A percentile compares a stretch with the other conserved stretches of the same genome.
Conservation (phyloP, 2,329 filamentous ascomycete species). For the Ophiosphaerella narmari region DNA sequence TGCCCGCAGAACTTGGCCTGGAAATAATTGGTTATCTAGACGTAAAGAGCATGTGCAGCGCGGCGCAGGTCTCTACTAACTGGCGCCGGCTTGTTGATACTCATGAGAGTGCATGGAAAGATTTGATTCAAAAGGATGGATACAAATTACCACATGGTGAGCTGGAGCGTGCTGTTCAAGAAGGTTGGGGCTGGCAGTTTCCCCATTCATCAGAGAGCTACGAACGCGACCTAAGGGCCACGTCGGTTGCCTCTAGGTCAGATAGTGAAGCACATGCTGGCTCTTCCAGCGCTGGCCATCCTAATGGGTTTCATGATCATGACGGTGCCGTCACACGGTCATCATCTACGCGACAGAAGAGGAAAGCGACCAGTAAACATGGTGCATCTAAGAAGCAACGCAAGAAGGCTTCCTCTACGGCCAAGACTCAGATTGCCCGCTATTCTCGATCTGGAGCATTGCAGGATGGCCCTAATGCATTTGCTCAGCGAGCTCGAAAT, state of each 20-base stretch:
- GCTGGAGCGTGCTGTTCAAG: constrained; percentile 79
- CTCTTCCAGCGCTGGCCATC: constrained; percentile 27
- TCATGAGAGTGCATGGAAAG: constrained; percentile 95
- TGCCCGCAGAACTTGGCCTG: constrained; percentile 85
- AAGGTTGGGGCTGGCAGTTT: constrained; percentile 98
- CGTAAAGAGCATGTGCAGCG: constrained; percentile 81
- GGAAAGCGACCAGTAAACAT: constrained; percentile 44
- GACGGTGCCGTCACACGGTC: constrained; percentile 38
- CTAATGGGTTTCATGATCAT: constrained; percentile 20
- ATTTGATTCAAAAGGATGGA: constrained; percentile 82
- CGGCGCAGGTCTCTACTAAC: constrained; percentile 89
- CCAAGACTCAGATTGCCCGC: constrained; percentile 47
- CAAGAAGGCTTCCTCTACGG: constrained; percentile 56
- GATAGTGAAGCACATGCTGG: constrained; percentile 45
- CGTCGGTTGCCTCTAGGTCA: constrained; percentile 41
- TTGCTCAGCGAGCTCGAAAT: constrained; percentile 79
- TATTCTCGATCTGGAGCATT: constrained; percentile 56
- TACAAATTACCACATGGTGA: constrained; percentile 80
- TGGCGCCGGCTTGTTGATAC: constrained; percentile 91
- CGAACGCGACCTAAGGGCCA: constrained; percentile 78
- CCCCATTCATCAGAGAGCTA: constrained; percentile 74
- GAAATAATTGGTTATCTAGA: constrained; percentile 89
- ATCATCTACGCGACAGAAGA: constrained; percentile 44
- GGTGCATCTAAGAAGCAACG: constrained; percentile 59
- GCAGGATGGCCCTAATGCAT: constrained; percentile 82